Base-by-base conservation (phyloP, 78 protist genomes). In the Dictyostelium discoideum region DNA sequence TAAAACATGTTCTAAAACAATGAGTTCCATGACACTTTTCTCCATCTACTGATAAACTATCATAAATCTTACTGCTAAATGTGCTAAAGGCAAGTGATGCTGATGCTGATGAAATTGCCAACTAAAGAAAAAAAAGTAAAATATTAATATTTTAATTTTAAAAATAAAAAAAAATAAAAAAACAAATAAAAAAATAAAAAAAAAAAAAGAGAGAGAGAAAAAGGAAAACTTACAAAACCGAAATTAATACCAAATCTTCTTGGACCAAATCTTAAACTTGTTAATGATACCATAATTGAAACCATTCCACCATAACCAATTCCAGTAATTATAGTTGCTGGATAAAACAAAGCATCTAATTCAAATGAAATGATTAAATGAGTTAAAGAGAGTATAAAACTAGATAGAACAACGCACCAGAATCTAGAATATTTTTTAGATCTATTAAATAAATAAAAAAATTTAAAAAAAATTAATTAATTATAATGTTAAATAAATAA, bases 291-390 rank as follows among this genome's bases (percentile, higher is more conserved):
- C 87, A 82, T 90, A 20, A 83, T 63, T 4, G 83, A 39, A 16
- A 90, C 95, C 37, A 82, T 69, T 8, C 85, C 95, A 50, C 95
- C 95, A 73, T 90, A 90, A 18, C 87, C 95, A 82, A 90, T 72
- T 48, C 95, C 95, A 7, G 84, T 82, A 1, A 80, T 40, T 3
- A 90, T 72, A 1, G 78, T 50, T 6, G 77, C 88, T 14, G 85
- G 65, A 48, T 65, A 44, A 50, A 78, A 80, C 3, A 72, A 24
- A 29, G 6, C 32, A 3, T 65, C 14, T n/a, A 77, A 22, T 46
- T 20, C 32, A 24, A 80, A 90, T 48, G 88, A 84, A 72, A n/a
- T 29, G 13, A 82, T 11, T 5, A 90, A 73, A 63, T 82, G 95
- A 37, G 87, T 90, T n/a, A 82, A 32, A 16, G 88, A 26, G 1